Percentiles rank a stretch among this genome's conserved stretches.
Evolutionary conservation across 306 rosid genomes (phyloP).

Genomic region (Aeschynomene evenia): DNA sequence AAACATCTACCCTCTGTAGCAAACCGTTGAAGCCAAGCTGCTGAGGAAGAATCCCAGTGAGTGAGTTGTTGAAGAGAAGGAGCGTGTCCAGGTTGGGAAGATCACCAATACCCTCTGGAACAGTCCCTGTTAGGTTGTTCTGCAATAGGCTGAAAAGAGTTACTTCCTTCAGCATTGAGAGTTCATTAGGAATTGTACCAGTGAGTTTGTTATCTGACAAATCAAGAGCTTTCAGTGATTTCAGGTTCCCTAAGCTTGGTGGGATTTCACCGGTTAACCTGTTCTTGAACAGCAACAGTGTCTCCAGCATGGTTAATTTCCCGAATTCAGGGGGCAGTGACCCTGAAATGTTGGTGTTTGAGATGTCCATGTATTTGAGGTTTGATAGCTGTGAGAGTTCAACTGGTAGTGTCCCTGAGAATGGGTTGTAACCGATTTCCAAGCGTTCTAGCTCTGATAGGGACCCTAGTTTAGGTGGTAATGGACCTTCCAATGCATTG

Average conservation of each 20-base stretch:
- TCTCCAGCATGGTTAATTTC: conserved; percentile 60
- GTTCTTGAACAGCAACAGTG: conserved; percentile 60
- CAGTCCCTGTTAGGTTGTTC: conserved; percentile 65
- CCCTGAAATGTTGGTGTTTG: conserved; percentile 60
- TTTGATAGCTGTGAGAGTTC: conserved; percentile 49
- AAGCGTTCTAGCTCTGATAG: conserved; percentile 58
- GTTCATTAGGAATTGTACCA: conserved; percentile 60
- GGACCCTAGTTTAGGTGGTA: conserved; percentile 58
- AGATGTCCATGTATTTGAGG: conserved; percentile 72
- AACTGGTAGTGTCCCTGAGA: conserved; percentile 57
- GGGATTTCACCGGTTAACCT: conserved; percentile 69
- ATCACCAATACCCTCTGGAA: conserved; percentile 64
- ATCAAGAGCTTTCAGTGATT: conserved; percentile 56
- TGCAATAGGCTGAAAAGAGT: conserved; percentile 49
- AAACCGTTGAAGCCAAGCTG: conserved; percentile 58
- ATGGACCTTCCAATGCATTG: conserved; percentile 58
- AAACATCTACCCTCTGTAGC: conserved; percentile 57
- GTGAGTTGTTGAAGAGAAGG: conserved; percentile 72
- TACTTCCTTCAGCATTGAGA: conserved; percentile 44
- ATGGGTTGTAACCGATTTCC: conserved; percentile 84
- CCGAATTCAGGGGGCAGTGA: conserved; percentile 59
- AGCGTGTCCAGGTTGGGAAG: conserved; percentile 62
- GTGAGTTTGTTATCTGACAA: conserved; percentile 75
- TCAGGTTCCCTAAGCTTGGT: conserved; percentile 50
- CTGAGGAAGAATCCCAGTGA: conserved; percentile 67